Evolutionary conservation across 306 rosid species (phyloP).

Genomic region (Gynostemma pentaphyllum): DNA sequence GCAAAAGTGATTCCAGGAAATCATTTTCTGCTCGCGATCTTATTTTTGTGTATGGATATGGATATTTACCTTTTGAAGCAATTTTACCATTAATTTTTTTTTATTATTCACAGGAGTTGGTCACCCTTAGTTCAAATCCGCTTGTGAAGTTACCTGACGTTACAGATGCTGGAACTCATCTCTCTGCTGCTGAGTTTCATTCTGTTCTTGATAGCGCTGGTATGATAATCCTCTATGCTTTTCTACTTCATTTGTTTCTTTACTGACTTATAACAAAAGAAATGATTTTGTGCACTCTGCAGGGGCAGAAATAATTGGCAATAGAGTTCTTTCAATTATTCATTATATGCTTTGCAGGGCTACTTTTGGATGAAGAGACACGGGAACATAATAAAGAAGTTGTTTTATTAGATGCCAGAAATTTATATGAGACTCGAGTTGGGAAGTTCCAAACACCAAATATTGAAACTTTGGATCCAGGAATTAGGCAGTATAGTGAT

Average conservation of each 20-base stretch:
- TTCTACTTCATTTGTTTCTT: neutral
- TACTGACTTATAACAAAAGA: neutral
- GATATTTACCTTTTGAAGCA: neutral
- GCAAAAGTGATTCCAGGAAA: neutral
- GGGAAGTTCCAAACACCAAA: conserved; percentile 71
- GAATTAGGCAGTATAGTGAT: conserved; percentile 84
- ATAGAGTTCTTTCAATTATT: conserved; percentile 7
- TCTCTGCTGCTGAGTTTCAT: conserved; percentile 75
- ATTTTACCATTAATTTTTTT: neutral
- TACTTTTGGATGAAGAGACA: conserved; percentile 26
- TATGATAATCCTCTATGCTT: conserved; percentile 16
- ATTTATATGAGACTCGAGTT: conserved; percentile 84
- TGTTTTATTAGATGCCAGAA: conserved; percentile 84
- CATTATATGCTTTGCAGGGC: conserved; percentile 15
- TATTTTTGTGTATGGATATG: neutral
- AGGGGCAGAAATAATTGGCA: conserved; percentile 1
- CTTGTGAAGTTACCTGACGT: conserved; percentile 52
- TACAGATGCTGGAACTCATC: conserved; percentile 73
- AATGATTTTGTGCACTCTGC: neutral
- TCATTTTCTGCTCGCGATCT: neutral
- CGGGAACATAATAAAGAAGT: conserved; percentile 15
- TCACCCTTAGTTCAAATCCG: conserved; percentile 65
- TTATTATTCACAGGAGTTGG: conserved; percentile 47
- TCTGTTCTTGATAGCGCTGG: conserved; percentile 58
- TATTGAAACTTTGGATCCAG: conserved; percentile 66